These are phyloP conservation scores for Colletotrichum ledebouriae DNA, from an alignment of 2,329 filamentous ascomycete species.

Conservation along the genomic window DNA sequence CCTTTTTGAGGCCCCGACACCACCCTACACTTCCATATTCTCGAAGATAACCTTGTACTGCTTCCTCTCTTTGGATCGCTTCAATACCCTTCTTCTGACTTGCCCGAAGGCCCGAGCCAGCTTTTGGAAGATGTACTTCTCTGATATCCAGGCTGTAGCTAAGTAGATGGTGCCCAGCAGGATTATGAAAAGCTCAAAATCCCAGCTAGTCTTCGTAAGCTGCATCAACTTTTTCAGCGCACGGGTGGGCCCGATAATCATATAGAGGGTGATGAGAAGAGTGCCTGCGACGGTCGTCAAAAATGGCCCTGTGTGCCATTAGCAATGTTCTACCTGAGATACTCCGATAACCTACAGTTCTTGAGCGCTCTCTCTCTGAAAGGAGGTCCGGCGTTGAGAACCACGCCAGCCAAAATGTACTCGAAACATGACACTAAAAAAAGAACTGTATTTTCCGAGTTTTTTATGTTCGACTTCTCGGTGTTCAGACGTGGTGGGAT, in stretches of 20 bases:
- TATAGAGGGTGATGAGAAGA: slow-evolving; percentile 78
- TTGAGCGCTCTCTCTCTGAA: slow-evolving; percentile 85
- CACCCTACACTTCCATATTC: slow-evolving; percentile 61
- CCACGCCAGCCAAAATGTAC: slow-evolving; percentile 90
- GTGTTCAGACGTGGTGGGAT: slow-evolving; percentile 82
- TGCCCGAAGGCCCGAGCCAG: slow-evolving; percentile 77
- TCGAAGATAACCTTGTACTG: slow-evolving; percentile 87
- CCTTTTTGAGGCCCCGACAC: background rate
- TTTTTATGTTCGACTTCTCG: slow-evolving; percentile 86
- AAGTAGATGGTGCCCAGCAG: slow-evolving; percentile 79
- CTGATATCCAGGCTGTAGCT: slow-evolving; percentile 75
- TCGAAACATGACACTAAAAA: slow-evolving; percentile 95
- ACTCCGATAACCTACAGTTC: slow-evolving; percentile 74
- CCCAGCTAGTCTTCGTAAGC: slow-evolving; percentile 79
- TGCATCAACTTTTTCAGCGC: slow-evolving; percentile 85
- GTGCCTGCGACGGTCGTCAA: slow-evolving; percentile 80
- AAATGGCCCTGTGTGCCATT: slow-evolving; percentile 76
- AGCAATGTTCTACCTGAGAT: slow-evolving; percentile 33
- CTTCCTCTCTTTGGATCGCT: slow-evolving; percentile 82
- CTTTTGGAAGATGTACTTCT: slow-evolving; percentile 77
- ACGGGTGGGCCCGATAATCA: slow-evolving; percentile 80
- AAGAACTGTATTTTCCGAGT: slow-evolving; percentile 92
- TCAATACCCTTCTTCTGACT: slow-evolving; percentile 68
- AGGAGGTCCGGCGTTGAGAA: slow-evolving; percentile 90
- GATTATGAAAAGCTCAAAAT: slow-evolving; percentile 81